Percentiles rank a stretch among this genome's conserved stretches.
phyloP scores from a whole-genome alignment of 2,329 filamentous ascomycete species.

The Metarhizium anisopliae region DNA sequence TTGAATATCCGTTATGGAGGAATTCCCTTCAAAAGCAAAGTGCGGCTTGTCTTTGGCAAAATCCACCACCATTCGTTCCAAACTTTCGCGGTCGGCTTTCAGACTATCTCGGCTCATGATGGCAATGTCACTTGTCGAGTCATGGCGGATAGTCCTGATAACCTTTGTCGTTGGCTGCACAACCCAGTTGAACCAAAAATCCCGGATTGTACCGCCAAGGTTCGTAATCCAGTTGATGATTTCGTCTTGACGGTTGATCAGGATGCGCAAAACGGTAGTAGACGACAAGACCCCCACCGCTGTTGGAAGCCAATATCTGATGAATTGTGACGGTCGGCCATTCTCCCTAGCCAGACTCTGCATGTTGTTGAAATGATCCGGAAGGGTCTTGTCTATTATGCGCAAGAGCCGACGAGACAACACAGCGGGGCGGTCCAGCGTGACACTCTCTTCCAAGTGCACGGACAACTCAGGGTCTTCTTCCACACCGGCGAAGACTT shows the following conservation, averaged over 20 bases:
- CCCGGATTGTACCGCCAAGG: slow-evolving; percentile 67
- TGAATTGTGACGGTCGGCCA: slow-evolving; percentile 64
- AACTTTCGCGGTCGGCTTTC: slow-evolving; percentile 77
- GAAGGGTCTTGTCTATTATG: slow-evolving; percentile 61
- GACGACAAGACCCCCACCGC: slow-evolving; percentile 67
- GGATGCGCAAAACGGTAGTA: slow-evolving; percentile 72
- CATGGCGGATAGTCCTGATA: slow-evolving; percentile 85
- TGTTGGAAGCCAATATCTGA: slow-evolving; percentile 85
- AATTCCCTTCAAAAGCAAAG: slow-evolving; percentile 35
- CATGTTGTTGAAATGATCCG: slow-evolving; percentile 53
- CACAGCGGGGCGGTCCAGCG: slow-evolving; percentile 42
- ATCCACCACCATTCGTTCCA: slow-evolving; percentile 97
- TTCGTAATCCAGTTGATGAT: slow-evolving; percentile 73
- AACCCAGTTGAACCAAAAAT: slow-evolving; percentile 97
- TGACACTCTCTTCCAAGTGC: slow-evolving; percentile 36
- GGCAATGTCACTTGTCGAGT: slow-evolving; percentile 85
- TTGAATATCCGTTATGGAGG: slow-evolving; percentile 55
- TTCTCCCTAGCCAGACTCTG: slow-evolving; percentile 49
- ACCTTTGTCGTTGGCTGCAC: slow-evolving; percentile 76
- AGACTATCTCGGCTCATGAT: slow-evolving; percentile 94
- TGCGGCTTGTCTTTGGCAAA: slow-evolving; percentile 79
- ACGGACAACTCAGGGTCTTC: slow-evolving; percentile 50
- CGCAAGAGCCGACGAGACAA: slow-evolving; percentile 58
- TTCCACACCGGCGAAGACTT: slow-evolving; percentile 53
- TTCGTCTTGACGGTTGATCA: slow-evolving; percentile 66